phyloP scores from a whole-genome alignment of 2,329 filamentous ascomycete species.

The Aureobasidium sp. region DNA sequence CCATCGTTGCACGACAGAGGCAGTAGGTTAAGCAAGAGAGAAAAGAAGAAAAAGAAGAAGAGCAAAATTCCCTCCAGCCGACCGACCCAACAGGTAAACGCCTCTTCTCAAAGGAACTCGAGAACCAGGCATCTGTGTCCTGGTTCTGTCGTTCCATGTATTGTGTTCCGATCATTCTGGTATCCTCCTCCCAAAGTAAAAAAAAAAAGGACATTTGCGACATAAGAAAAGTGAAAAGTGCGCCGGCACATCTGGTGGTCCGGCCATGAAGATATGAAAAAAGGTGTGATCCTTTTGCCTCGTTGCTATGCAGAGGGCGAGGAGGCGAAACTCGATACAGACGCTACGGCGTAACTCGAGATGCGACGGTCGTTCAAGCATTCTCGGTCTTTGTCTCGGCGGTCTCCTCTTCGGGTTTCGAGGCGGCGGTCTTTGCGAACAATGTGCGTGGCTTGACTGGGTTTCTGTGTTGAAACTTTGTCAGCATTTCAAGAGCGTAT shows the following conservation, averaged over 20 bases:
- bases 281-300: not conserved
- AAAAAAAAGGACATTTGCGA: not conserved
- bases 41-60: not conserved
- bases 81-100: not conserved
- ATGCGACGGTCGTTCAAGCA: not conserved
- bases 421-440: slow-evolving; percentile 17
- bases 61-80: not conserved
- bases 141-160: not conserved
- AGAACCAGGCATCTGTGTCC: not conserved
- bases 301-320: not conserved
- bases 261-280: not conserved
- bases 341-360: not conserved
- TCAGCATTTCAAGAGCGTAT: not conserved
- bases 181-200: not conserved
- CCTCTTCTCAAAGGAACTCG: not conserved
- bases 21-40: not conserved
- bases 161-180: not conserved
- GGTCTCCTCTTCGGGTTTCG: slow-evolving; percentile 13
- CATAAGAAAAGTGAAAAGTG: not conserved
- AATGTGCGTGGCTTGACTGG: slow-evolving; percentile 17
- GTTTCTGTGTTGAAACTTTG: not conserved
- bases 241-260: not conserved
- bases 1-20: not conserved
- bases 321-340: too few relatives aligned
- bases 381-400: not conserved